A percentile compares a stretch with the other conserved stretches of the same genome.
Conservation (phyloP, 2,329 filamentous ascomycete genomes). For the Nemania sp. region DNA sequence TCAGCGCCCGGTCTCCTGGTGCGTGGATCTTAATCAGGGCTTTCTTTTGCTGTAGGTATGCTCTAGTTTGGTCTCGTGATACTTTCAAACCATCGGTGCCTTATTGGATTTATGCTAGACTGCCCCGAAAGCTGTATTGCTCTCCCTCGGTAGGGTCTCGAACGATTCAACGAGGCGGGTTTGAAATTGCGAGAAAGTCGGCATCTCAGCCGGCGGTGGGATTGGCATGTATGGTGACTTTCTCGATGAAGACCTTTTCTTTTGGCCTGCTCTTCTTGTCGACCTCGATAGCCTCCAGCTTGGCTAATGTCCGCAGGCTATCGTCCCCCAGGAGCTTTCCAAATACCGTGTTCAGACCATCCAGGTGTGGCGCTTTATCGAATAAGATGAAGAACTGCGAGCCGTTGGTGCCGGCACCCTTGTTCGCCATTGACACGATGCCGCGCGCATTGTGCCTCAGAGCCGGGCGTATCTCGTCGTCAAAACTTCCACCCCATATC, state of each 20-base stretch:
- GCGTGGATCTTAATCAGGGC: too few relatives aligned
- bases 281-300: constrained; percentile 71
- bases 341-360: constrained; percentile 84
- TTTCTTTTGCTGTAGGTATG: too few relatives aligned
- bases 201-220: constrained; percentile 65
- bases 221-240: constrained; percentile 77
- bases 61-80: too few relatives aligned
- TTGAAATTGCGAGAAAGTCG: background rate
- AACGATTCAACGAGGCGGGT: background rate
- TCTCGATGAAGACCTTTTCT: constrained; percentile 68
- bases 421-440: constrained; percentile 79
- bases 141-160: background rate
- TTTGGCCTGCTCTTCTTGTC: constrained; percentile 80
- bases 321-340: constrained; percentile 73
- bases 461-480: constrained; percentile 77
- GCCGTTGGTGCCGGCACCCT: constrained; percentile 73
- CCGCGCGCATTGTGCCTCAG: constrained; percentile 71
- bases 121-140: background rate
- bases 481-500: constrained; percentile 75
- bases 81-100: too few relatives aligned
- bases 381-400: constrained; percentile 84
- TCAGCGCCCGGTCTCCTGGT: too few relatives aligned
- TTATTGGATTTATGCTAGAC: too few relatives aligned
- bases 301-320: constrained; percentile 66
- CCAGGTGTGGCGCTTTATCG: constrained; percentile 77